Evolutionary conservation across 768 basidiomycete species (phyloP).

Genomic region (Chalciporus pseudorubinellus): DNA sequence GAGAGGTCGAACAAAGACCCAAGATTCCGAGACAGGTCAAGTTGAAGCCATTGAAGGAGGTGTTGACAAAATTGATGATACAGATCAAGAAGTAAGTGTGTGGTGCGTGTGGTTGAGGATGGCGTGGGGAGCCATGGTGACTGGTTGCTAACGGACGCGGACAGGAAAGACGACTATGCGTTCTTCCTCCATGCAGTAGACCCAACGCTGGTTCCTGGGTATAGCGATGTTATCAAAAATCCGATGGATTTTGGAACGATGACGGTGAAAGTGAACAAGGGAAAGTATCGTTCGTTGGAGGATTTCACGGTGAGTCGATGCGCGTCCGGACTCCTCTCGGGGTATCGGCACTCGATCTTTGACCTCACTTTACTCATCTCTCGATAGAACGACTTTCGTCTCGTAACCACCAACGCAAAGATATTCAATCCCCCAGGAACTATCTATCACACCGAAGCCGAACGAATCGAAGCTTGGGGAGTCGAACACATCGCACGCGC

Average conservation of each 20-base stretch:
- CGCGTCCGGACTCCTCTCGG: not conserved
- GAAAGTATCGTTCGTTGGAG: constrained; percentile 76
- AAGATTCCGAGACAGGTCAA: constrained; percentile 58
- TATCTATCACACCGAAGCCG: constrained; percentile 74
- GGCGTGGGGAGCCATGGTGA: no score
- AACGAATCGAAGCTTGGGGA: constrained; percentile 65
- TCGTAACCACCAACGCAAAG: constrained; percentile 74
- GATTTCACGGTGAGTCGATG: constrained; percentile 64
- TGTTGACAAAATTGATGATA: constrained; percentile 58
- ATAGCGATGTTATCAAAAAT: constrained; percentile 65
- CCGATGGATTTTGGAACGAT: constrained; percentile 96
- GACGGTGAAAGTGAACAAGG: constrained; percentile 68
- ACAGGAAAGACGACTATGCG: constrained; percentile 82
- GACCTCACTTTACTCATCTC: not conserved
- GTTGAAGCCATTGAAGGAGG: constrained; percentile 77
- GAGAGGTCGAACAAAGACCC: constrained; percentile 24
- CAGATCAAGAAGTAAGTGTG: constrained; percentile 71
- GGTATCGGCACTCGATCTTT: not conserved
- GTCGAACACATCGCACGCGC: constrained; percentile 73
- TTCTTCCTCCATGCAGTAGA: constrained; percentile 77
- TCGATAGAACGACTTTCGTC: constrained; percentile 60
- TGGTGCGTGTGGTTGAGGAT: no score
- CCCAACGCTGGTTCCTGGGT: constrained; percentile 55
- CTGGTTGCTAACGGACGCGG: constrained; percentile 9
- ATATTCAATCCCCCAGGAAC: constrained; percentile 72